Base-by-base conservation (phyloP, 176 grass and related monocot species). In the Tuctoria greenei region DNA sequence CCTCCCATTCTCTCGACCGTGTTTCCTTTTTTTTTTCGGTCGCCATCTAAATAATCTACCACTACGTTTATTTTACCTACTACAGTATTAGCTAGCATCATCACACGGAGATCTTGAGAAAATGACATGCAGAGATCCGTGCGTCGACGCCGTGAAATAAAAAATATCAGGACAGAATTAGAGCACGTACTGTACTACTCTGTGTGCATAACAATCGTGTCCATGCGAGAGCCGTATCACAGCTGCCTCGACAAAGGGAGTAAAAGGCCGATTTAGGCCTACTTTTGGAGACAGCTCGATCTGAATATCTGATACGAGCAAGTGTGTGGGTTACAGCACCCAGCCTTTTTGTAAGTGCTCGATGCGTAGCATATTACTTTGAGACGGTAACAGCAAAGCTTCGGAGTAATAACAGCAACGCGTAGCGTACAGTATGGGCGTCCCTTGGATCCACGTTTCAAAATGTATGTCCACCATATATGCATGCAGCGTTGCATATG, bases 211-310 rank as follows among this genome's bases (percentile, higher is more conserved):
- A n/a, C n/a, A 36, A 38, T 67, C 20, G 3, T 7, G 20, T 13
- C 25, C 16, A n/a, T n/a, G 11, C 54, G n/a, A 25, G 11, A n/a
- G 2, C 67, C 70, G 24, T 75, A 60, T 46, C 38, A 12, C 41
- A 23, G 67, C 34, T 87, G 72, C 58, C 67, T 86, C 47, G 24
- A 35, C 66, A 57, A 50, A 76, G 15, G 20, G 5, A 13, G 36
- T 75, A 20, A 69, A 54, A 10, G 50, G 44, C 4, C 25, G 6
- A 18, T 3, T 36, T 73, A 47, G 31, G 64, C 43, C 55, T 71
- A 0, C 40, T 67, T 61, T 68, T 40, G 13, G 35, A 76, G 57
- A 71, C 27, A 61, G 25, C 72, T 56, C 2, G 25, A 76, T 74
- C 69, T 71, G n/a, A 58, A n/a, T n/a, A n/a, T n/a, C n/a, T 69